These are phyloP conservation scores for Tripidium arundinaceum DNA, from an alignment of 202 grass and related monocot species.

Conservation along the genomic window DNA sequence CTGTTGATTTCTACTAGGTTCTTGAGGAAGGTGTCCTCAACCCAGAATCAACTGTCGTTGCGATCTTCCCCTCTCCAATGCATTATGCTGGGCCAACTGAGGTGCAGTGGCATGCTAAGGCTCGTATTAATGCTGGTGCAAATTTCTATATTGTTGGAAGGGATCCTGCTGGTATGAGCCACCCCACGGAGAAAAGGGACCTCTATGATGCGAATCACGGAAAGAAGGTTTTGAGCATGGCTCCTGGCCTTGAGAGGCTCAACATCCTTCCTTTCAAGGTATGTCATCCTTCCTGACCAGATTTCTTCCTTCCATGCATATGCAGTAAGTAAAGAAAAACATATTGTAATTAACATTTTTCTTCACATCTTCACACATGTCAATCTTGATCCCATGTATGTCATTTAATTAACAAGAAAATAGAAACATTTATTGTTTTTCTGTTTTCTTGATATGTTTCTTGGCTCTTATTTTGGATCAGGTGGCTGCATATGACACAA, in stretches of 20 bases:
- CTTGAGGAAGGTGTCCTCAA: conserved; percentile 97
- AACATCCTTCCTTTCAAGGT: conserved; percentile 99
- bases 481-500: conserved; percentile 95
- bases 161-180: conserved; percentile 92
- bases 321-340: not conserved
- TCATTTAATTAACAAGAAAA: conserved; percentile 5
- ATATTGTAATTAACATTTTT: not conserved
- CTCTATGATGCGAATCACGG: conserved; percentile 98
- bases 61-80: conserved; percentile 98
- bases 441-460: conserved; percentile 9
- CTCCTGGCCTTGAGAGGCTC: conserved; percentile 89
- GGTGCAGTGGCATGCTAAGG: conserved; percentile 98
- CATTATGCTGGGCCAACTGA: conserved; percentile 96
- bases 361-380: not conserved
- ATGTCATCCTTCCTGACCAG: not conserved
- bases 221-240: conserved; percentile 96
- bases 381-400: not conserved
- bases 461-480: conserved; percentile 27
- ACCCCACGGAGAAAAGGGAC: conserved; percentile 78
- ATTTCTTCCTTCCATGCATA: not conserved
- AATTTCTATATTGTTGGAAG: conserved; percentile 99
- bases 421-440: not conserved
- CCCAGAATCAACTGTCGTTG: conserved; percentile 94
- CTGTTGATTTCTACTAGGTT: conserved; percentile 50
- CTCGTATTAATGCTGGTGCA: conserved; percentile 97